phyloP scores from a whole-genome alignment of 2,329 filamentous ascomycete species.

The Chalara sp. region DNA sequence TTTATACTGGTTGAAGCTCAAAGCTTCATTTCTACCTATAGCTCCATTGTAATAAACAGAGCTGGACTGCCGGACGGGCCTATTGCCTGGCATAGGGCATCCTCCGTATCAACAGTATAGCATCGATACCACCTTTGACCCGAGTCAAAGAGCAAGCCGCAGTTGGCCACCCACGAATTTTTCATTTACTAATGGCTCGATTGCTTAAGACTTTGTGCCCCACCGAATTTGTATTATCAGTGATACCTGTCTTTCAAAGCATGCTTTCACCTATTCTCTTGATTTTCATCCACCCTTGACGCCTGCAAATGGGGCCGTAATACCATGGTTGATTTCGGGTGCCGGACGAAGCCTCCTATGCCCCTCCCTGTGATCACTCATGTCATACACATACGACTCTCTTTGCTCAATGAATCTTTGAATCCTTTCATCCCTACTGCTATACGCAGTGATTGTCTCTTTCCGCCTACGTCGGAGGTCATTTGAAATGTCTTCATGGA shows the following conservation, averaged over 20 bases:
- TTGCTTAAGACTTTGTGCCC: too few species aligned
- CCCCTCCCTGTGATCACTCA: conserved; percentile 27
- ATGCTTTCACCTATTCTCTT: conserved; percentile 6
- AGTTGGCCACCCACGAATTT: too few species aligned
- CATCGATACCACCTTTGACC: too few species aligned
- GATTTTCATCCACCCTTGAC: conserved; percentile 19
- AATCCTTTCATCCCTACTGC: conserved; percentile 59
- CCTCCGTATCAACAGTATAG: too few species aligned
- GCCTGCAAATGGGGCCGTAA: conserved; percentile 29
- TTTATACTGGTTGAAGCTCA: too few species aligned
- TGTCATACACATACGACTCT: conserved; percentile 36
- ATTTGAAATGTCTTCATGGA: conserved; percentile 60
- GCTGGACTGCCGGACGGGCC: too few species aligned
- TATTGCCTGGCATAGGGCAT: too few species aligned
- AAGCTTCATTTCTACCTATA: too few species aligned
- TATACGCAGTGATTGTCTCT: conserved; percentile 43
- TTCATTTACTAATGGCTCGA: too few species aligned
- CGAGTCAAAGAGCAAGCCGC: too few species aligned
- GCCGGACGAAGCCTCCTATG: conserved; percentile 38
- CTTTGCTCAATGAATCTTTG: conserved; percentile 70
- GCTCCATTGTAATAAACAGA: too few species aligned
- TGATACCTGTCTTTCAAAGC: not conserved
- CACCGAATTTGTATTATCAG: too few species aligned
- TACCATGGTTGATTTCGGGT: not conserved
- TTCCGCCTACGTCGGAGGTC: conserved; percentile 49